phyloP scores from a whole-genome alignment of 2,329 filamentous ascomycete genomes.

The Cadophora malorum region DNA sequence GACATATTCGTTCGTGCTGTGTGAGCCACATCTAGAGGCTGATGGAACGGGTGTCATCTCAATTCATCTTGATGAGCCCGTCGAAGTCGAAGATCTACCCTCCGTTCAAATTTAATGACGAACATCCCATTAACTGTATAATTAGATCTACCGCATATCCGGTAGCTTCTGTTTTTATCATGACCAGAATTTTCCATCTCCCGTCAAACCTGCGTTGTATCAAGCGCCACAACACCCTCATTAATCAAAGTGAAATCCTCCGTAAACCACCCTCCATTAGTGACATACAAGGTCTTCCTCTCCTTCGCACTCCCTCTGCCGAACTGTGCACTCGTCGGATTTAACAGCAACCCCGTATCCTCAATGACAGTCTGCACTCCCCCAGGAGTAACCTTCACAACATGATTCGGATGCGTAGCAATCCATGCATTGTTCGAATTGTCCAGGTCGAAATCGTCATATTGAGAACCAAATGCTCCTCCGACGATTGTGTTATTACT shows the following conservation, averaged over 20 bases:
- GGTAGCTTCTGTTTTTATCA: too few relatives aligned
- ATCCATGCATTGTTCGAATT: constrained; percentile 27
- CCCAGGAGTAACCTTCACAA: constrained; percentile 23
- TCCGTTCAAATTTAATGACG: too few relatives aligned
- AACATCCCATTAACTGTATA: too few relatives aligned
- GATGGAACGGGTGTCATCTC: too few relatives aligned
- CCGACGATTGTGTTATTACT: constrained; percentile 12
- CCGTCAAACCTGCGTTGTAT: constrained; percentile 13
- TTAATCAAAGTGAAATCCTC: constrained; percentile 23
- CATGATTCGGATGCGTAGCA: constrained; percentile 30
- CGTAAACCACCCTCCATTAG: constrained; percentile 31
- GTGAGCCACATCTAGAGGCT: too few relatives aligned
- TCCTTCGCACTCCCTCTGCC: constrained; percentile 25
- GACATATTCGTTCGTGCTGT: too few relatives aligned
- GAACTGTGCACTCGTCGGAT: constrained; percentile 30
- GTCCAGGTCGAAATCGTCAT: constrained; percentile 34
- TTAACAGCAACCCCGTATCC: constrained; percentile 28
- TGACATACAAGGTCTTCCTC: constrained; percentile 31
- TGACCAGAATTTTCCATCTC: too few relatives aligned
- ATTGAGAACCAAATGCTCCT: constrained; percentile 10
- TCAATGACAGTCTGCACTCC: constrained; percentile 22
- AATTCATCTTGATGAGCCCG: too few relatives aligned
- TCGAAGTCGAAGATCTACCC: too few relatives aligned
- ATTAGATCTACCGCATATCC: too few relatives aligned
- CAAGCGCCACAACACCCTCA: constrained; percentile 24